A percentile compares a stretch with the other conserved stretches of the same genome.
These are phyloP conservation scores for Chlamydomonas reinhardtii DNA, from an alignment of 163 green algal genomes.

Conservation along the genomic window DNA sequence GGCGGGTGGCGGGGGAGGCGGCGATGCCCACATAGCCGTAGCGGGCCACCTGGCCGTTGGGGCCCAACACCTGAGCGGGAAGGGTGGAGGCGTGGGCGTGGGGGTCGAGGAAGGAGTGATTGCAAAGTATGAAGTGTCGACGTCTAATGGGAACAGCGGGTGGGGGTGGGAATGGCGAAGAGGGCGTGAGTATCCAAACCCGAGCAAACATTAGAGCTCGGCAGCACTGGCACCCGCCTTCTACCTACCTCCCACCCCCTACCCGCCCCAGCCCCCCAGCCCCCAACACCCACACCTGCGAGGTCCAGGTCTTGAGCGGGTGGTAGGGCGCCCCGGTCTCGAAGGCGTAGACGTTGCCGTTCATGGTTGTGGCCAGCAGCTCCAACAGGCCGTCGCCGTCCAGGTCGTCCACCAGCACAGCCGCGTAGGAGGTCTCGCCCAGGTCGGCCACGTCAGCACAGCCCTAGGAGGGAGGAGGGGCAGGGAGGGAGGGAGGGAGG, in stretches of 20 bases:
- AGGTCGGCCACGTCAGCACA: constrained; percentile 91
- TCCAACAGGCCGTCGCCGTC: constrained; percentile 87
- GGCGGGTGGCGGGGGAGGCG: constrained; percentile 66
- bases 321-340: constrained; percentile 81
- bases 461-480: not conserved
- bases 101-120: not conserved
- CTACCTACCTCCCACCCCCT: not conserved
- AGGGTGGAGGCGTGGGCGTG: not conserved
- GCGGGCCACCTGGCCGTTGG: constrained; percentile 73
- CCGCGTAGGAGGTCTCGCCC: constrained; percentile 86
- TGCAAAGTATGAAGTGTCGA: too few relatives aligned
- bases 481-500: too few relatives aligned
- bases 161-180: too few relatives aligned
- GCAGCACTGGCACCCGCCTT: too few relatives aligned
- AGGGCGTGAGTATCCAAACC: too few relatives aligned
- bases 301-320: constrained; percentile 81
- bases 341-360: constrained; percentile 94
- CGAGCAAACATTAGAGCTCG: too few relatives aligned
- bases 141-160: too few relatives aligned
- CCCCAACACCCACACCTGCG: constrained; percentile 51
- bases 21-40: constrained; percentile 81
- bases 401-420: constrained; percentile 95
- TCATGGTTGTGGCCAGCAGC: constrained; percentile 95
- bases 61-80: constrained; percentile 70
- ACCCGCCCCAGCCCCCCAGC: too few relatives aligned